Conservation (phyloP, 495 filamentous ascomycete species). For the Talaromyces thailandensis region DNA sequence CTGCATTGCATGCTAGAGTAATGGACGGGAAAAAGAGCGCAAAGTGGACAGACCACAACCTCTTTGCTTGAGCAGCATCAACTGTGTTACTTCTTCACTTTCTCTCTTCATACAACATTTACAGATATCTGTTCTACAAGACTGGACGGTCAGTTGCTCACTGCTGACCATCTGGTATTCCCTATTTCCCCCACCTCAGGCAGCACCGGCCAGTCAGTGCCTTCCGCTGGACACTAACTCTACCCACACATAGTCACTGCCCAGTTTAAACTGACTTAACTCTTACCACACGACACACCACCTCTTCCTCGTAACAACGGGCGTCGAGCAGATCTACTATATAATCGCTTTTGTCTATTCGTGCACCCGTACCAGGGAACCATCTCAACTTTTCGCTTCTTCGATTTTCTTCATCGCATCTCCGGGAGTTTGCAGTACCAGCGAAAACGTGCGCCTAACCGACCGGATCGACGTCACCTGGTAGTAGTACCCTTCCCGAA, state of each 20-base stretch:
- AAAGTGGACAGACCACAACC: neutral
- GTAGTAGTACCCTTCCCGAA: neutral
- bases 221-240: neutral
- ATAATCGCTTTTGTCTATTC: neutral
- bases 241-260: neutral
- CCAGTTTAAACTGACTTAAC: constrained; percentile 10
- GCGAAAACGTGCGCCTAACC: neutral
- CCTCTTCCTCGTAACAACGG: neutral
- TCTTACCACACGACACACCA: constrained; percentile 4
- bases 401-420: neutral
- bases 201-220: neutral
- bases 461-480: constrained; percentile 5
- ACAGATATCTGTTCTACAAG: neutral
- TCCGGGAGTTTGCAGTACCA: neutral
- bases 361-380: neutral
- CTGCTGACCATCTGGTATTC: neutral
- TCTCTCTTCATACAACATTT: neutral
- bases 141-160: neutral
- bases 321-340: neutral
- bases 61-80: neutral
- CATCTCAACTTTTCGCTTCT: neutral
- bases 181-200: neutral
- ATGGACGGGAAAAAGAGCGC: neutral
- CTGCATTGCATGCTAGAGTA: neutral
- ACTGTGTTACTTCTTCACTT: neutral